Percentiles rank a stretch among this genome's conserved stretches.
Conservation (phyloP, 371 early-diverging fungal species). For the Actinomortierella wolfii region DNA sequence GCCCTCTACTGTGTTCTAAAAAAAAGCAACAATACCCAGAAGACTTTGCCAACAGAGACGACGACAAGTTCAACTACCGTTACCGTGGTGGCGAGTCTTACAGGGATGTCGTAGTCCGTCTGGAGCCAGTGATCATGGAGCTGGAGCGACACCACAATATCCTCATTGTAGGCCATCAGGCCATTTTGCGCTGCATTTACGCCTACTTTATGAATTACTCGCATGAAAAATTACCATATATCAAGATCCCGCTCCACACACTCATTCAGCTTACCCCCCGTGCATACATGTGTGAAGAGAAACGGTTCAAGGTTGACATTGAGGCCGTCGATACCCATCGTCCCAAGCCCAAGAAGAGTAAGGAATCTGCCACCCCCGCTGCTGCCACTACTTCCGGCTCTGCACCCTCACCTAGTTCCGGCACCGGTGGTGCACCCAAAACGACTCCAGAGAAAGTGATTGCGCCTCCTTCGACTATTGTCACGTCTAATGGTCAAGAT, state of each 20-base stretch:
- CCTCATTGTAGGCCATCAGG: constrained; percentile 94
- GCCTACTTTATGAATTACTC: constrained; percentile 91
- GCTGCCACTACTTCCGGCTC: no score
- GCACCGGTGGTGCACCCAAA: neutral
- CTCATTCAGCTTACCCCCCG: constrained; percentile 93
- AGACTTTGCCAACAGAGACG: constrained; percentile 89
- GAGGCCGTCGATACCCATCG: constrained; percentile 89
- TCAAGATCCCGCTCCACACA: constrained; percentile 96
- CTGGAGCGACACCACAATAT: constrained; percentile 96
- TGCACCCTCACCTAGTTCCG: neutral
- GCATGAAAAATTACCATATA: constrained; percentile 94
- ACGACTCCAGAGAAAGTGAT: neutral
- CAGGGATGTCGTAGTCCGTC: constrained; percentile 81
- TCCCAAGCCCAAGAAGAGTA: constrained; percentile 52
- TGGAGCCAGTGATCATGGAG: constrained; percentile 97
- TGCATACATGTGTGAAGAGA: constrained; percentile 94
- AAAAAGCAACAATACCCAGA: constrained; percentile 73
- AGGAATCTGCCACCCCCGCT: no score
- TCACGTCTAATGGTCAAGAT: constrained; percentile 5
- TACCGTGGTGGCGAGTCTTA: constrained; percentile 97
- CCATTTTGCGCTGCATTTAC: constrained; percentile 92
- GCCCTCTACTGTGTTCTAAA: neutral
- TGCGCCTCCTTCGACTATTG: constrained; percentile 4
- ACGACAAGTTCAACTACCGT: constrained; percentile 93
- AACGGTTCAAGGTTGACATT: constrained; percentile 82